These are phyloP conservation scores for Colletotrichum cordylinicola DNA, from an alignment of 2,329 filamentous ascomycete genomes.

Conservation along the genomic window DNA sequence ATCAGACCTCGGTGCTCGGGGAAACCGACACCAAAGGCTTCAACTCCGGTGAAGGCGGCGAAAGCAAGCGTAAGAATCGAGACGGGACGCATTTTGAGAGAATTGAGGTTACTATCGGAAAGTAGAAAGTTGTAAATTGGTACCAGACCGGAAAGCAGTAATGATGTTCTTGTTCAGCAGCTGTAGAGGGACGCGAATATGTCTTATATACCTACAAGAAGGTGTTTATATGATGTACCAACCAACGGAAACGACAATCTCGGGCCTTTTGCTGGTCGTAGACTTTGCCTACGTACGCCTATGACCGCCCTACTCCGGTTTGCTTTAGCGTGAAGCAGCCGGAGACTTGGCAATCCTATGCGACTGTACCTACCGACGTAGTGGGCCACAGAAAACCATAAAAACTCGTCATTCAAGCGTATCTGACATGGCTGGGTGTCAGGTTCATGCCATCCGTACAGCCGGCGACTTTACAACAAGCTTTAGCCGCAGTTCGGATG, in stretches of 20 bases:
- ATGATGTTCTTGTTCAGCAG: rapidly evolving
- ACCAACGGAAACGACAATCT: rapidly evolving
- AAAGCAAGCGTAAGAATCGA: not conserved
- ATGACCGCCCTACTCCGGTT: rapidly evolving
- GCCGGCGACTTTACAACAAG: not conserved
- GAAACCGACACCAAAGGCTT: not conserved
- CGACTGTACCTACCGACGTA: rapidly evolving
- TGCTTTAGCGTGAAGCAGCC: not conserved
- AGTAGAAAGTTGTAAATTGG: rapidly evolving
- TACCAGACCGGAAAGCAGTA: not conserved
- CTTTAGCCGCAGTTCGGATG: not conserved
- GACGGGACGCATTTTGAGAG: not conserved
- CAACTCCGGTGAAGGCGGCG: not conserved
- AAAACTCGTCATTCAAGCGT: rapidly evolving
- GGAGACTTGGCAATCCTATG: not conserved
- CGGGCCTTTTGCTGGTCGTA: rapidly evolving
- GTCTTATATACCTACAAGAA: not conserved
- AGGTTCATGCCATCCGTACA: not conserved
- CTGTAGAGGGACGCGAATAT: not conserved
- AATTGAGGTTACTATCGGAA: rapidly evolving
- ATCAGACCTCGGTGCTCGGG: not conserved
- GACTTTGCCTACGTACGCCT: rapidly evolving
- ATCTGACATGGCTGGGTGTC: not conserved
- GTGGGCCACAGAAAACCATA: rapidly evolving
- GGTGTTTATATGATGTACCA: not conserved